phyloP scores from a whole-genome alignment of 495 filamentous ascomycete genomes.

The Copromyces sp. region DNA sequence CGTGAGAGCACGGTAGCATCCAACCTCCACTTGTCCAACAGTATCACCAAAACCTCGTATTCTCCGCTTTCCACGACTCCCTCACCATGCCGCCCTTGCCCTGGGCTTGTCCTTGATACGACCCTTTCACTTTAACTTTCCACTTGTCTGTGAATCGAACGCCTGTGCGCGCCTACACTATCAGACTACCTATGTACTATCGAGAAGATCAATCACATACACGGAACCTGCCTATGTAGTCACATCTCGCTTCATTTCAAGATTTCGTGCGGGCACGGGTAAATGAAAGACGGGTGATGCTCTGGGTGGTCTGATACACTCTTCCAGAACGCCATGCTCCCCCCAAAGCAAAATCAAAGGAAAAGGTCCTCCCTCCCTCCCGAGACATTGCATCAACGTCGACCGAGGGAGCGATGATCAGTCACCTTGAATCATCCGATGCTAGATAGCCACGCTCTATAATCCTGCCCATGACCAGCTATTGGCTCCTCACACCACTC shows the following conservation, averaged over 20 bases:
- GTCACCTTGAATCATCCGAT: not conserved
- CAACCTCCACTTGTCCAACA: not conserved
- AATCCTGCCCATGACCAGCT: not conserved
- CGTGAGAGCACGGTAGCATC: not conserved
- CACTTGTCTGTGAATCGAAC: not conserved
- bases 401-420: not conserved
- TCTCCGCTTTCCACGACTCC: not conserved
- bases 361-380: not conserved
- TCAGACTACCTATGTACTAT: not conserved
- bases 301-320: not conserved
- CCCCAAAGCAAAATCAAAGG: not conserved
- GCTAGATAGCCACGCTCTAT: not conserved
- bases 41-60: not conserved
- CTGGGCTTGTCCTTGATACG: not conserved
- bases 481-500: not conserved
- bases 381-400: not conserved
- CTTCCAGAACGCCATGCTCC: not conserved
- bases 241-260: not conserved
- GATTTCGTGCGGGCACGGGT: not conserved
- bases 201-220: not conserved
- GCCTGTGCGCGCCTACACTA: not conserved
- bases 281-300: not conserved
- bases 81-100: not conserved
- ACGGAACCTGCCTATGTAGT: not conserved
- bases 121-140: not conserved